Conservation (phyloP, 2,329 filamentous ascomycete genomes). For the Xylariales sp. region DNA sequence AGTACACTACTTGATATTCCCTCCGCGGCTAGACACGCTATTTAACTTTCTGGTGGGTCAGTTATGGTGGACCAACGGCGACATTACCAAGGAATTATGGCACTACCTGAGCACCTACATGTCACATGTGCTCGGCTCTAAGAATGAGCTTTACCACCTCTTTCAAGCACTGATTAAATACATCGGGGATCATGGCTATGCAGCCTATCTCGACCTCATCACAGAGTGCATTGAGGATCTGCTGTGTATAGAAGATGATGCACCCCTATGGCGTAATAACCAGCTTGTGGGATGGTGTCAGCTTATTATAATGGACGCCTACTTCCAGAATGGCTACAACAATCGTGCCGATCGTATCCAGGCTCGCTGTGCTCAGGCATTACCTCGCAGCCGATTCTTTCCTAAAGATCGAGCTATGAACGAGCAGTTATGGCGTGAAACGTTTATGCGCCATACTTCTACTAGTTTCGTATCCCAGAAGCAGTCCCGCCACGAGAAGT, state of each 20-base stretch:
- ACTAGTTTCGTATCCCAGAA: not conserved
- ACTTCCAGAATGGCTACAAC: constrained; percentile 6
- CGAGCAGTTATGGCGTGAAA: constrained; percentile 4
- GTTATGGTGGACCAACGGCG: constrained; percentile 4
- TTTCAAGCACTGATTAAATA: not conserved
- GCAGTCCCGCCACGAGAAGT: constrained; percentile 1
- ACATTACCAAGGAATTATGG: constrained; percentile 6
- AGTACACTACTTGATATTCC: not conserved
- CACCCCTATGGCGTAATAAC: not conserved
- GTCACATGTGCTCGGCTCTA: not conserved
- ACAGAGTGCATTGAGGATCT: constrained; percentile 6
- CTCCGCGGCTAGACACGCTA: constrained; percentile 4
- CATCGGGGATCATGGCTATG: constrained; percentile 2
- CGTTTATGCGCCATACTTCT: not conserved
- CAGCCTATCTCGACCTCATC: constrained; percentile 3
- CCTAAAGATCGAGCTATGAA: constrained; percentile 2
- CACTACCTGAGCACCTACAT: constrained; percentile 4
- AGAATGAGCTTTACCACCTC: constrained; percentile 2
- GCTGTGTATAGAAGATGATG: not conserved
- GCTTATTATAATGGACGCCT: constrained; percentile 5
- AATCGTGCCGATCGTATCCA: constrained; percentile 2
- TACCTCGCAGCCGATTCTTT: constrained; percentile 4
- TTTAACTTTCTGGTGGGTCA: constrained; percentile 6
- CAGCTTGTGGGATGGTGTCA: constrained; percentile 4
- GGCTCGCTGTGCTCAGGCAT: constrained; percentile 2